Percentiles rank a stretch among this genome's conserved stretches.
These are phyloP conservation scores for Serendipita sp. DNA, from an alignment of 768 basidiomycete genomes.

Conservation along the genomic window DNA sequence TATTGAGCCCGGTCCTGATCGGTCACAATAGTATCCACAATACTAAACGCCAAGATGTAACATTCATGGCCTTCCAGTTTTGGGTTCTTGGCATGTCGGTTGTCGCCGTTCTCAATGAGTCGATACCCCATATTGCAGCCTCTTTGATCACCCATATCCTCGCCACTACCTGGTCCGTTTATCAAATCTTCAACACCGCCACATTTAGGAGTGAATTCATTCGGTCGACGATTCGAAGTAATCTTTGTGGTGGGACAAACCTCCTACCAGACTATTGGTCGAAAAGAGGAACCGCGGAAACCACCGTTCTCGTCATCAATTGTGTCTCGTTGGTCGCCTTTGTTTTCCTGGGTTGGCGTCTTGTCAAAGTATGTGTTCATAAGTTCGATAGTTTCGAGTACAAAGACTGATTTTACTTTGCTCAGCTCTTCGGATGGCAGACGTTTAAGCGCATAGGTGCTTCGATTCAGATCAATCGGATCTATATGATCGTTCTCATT, in stretches of 20 bases:
- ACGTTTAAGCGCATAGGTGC: conserved; percentile 80
- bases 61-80: conserved; percentile 63
- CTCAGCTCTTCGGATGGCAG: conserved; percentile 64
- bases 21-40: conserved; percentile 36
- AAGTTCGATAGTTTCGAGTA: neutral
- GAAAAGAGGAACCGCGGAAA: conserved; percentile 42
- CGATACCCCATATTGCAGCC: conserved; percentile 64
- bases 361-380: conserved; percentile 42
- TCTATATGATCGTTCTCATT: conserved; percentile 56
- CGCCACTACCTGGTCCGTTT: conserved; percentile 57
- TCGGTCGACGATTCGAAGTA: conserved; percentile 36
- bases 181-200: conserved; percentile 47
- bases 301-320: conserved; percentile 49
- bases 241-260: conserved; percentile 41
- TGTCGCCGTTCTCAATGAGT: conserved; percentile 58
- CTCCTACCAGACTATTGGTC: conserved; percentile 54
- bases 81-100: conserved; percentile 70
- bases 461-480: conserved; percentile 50
- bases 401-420: neutral
- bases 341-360: conserved; percentile 50
- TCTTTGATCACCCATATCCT: conserved; percentile 57
- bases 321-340: conserved; percentile 43
- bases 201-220: conserved; percentile 42
- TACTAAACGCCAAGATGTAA: conserved; percentile 62
- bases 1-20: conserved; percentile 4